Evolutionary conservation across 148 eudicot genomes (phyloP), one percentile per base, ranked within the genome.

Genomic region (Arbutus unedo): DNA sequence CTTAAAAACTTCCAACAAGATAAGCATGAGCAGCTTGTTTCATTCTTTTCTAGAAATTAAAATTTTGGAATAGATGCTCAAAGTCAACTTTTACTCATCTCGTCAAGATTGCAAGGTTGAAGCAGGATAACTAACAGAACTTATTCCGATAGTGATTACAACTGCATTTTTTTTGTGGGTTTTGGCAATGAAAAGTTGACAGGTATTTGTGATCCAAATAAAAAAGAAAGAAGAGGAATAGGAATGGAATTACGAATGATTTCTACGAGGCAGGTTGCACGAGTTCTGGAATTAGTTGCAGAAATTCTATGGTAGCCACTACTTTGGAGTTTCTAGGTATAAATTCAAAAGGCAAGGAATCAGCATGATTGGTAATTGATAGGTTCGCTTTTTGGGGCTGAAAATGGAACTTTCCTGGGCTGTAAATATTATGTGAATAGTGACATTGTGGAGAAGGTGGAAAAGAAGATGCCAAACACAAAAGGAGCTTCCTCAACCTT

Each of bases 401-500:
- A 48, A 73, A 73, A n/a, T 18, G n/a, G 15, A n/a, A 7, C 54
- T 49, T 49, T 50, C 54, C n/a, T 50, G 54, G 16, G 57, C 18
- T 50, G 43, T 8, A 48, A n/a, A 23, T 48, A 19, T 14, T 1
- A 23, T 13, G 5, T 9, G 18, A 8, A 50, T 50, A 75, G 6
- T 50, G 38, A 50, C 14, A 49, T 75, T 11, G 19, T 2, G 41
- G 56, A 23, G 50, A n/a, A 19, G 25, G 6, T 13, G 4, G 11
- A 43, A 43, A 66, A 64, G 71, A 25, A 25, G 66, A 59, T 59
- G 71, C 71, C 9, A 21, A 23, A 62, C 68, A 66, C 13, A 66
- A 50, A 66, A 3, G 71, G 43, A 66, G 71, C 62, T 66, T 66
- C 71, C 41, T 25, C 71, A 66, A 66, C 71, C 74, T 70, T 41